These are phyloP conservation scores for Colletotrichum cuscutae DNA, from an alignment of 2,329 filamentous ascomycete species.

Conservation along the genomic window DNA sequence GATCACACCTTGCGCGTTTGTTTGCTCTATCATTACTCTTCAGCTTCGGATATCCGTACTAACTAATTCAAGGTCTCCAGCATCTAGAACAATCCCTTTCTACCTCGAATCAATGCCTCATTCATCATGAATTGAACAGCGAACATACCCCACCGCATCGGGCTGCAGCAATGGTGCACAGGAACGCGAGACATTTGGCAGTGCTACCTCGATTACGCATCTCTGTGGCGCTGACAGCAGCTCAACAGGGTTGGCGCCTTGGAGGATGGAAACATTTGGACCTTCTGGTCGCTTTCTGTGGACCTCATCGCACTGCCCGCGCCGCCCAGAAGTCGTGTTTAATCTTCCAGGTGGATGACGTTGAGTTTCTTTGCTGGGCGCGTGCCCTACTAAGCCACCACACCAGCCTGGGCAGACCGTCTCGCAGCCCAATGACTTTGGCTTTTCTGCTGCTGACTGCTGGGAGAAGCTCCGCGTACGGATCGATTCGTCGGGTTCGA, in stretches of 20 bases:
- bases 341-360: conserved; percentile 16
- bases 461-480: neutral
- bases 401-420: neutral
- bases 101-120: neutral
- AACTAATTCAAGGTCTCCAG: neutral
- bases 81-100: neutral
- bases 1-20: neutral
- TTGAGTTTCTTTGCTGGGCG: conserved; percentile 16
- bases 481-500: neutral
- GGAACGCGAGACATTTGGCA: neutral
- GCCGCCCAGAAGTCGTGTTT: conserved; percentile 17
- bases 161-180: neutral
- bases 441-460: neutral
- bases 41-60: neutral
- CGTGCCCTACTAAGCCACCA: conserved; percentile 32
- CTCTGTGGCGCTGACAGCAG: conserved; percentile 27
- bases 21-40: neutral
- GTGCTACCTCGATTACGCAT: conserved; percentile 29
- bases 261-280: conserved; percentile 3
- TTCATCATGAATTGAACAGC: neutral
- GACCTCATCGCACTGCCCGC: conserved; percentile 4
- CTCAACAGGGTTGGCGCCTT: conserved; percentile 20
- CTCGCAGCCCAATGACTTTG: conserved; percentile 14
- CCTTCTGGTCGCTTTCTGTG: neutral
- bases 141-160: neutral